Percentiles rank a stretch among this genome's conserved stretches.
Conservation (phyloP, 2,329 filamentous ascomycete genomes). For the Pseudocercospora fuligena region DNA sequence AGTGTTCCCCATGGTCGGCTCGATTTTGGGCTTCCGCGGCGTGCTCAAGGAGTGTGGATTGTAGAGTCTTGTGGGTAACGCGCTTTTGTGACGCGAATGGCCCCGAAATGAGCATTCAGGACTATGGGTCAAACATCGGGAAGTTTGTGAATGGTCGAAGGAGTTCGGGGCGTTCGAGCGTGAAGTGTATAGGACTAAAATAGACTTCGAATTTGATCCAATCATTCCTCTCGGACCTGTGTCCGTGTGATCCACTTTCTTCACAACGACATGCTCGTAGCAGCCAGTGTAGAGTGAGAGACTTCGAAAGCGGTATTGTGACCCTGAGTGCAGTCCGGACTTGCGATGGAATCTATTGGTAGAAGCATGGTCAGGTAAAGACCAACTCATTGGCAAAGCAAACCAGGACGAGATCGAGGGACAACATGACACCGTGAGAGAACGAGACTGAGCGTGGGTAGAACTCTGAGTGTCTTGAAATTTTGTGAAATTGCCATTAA, state of each 20-base stretch:
- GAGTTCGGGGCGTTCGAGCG: background rate
- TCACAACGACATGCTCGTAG: background rate
- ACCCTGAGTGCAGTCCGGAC: too few species aligned
- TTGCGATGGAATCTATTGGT: too few species aligned
- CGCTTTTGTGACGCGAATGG: background rate
- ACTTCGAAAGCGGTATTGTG: too few species aligned
- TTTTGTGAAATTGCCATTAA: background rate
- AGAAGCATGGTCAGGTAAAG: too few species aligned
- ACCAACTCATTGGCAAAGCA: too few species aligned
- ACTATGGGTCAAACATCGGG: background rate
- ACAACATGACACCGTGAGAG: too few species aligned
- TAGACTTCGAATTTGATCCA: background rate
- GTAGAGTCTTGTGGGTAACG: background rate
- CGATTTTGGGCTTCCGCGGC: constrained; percentile 8
- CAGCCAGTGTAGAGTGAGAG: too few species aligned
- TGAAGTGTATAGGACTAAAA: background rate
- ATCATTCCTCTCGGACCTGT: background rate
- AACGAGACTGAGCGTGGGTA: background rate
- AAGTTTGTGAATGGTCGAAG: background rate
- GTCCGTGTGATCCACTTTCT: background rate
- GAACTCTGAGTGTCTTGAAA: background rate
- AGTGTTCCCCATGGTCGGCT: constrained; percentile 9
- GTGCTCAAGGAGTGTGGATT: constrained; percentile 1
- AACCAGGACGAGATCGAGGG: too few species aligned
- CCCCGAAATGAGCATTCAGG: background rate